Evolutionary conservation across 1,139 yeast genomes (phyloP), one percentile per base, ranked within the genome.

Genomic region (Kazachstania sp.): DNA sequence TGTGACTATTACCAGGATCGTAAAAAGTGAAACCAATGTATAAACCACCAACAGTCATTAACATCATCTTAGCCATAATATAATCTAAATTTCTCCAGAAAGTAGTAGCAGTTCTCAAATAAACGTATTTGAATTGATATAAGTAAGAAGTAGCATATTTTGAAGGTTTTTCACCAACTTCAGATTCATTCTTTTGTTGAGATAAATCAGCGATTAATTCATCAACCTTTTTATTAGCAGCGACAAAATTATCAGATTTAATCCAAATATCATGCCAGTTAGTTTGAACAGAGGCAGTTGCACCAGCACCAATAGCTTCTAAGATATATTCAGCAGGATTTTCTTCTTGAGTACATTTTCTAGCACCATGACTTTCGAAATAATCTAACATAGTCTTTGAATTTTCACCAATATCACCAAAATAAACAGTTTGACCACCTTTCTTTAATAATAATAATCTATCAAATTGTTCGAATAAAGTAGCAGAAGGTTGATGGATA

Each of bases 281-380:
- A 48, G 65, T 65, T 12, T 61, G 59, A 16, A 71, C 69, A 36
- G 66, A 48, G 7, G 81, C 79, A 54, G 71, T 66, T 4, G 77
- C 76, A 73, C 82, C 83, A 15, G 82, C 83, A 46, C 82, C 83
- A 60, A 79, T 78, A 30, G 75, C 76, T 53, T 78, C 77, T 55
- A 78, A 65, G 61, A 78, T 75, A 67, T 78, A 78, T 60, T 78
- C 83, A 12, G 81, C 80, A 3, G 80, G 80, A 51, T 78, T 76
- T 66, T 63, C 82, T 66, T 54, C 63, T 55, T 45, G 52, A 15
- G 71, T 71, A 67, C 83, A 79, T 50, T 70, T 64, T 50, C 81
- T 69, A 41, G 78, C 76, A 46, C 83, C 82, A 51, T 77, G 67
- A 35, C 62, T 60, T 57, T 78, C 81, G 56, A 79, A 79, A 54